phyloP scores from a whole-genome alignment of 768 basidiomycete genomes.

The Phaeolepiota aurea region DNA sequence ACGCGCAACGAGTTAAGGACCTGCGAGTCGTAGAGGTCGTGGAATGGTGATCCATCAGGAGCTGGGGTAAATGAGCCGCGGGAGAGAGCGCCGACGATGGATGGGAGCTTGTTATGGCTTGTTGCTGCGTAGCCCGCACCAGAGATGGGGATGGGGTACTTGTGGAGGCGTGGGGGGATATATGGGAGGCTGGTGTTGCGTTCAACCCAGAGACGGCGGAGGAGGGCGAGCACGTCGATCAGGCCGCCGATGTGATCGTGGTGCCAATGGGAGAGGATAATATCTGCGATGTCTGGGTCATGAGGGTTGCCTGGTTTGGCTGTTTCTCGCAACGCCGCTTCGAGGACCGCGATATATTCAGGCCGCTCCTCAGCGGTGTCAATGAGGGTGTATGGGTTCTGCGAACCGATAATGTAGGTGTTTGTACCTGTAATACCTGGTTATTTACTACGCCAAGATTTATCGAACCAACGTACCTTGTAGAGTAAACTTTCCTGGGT shows the following conservation, averaged over 20 bases:
- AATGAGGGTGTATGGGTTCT: slow-evolving; percentile 68
- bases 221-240: slow-evolving; percentile 55
- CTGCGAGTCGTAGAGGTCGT: slow-evolving; percentile 54
- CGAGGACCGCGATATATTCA: slow-evolving; percentile 60
- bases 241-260: slow-evolving; percentile 80
- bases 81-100: slow-evolving; percentile 30
- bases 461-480: slow-evolving; percentile 68
- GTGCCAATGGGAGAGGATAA: slow-evolving; percentile 90
- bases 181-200: slow-evolving; percentile 36
- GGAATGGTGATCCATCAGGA: slow-evolving; percentile 35
- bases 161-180: slow-evolving; percentile 67
- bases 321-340: slow-evolving; percentile 43
- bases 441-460: no score
- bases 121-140: slow-evolving; percentile 11
- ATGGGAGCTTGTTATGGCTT: slow-evolving; percentile 26
- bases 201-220: slow-evolving; percentile 55
- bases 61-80: slow-evolving; percentile 37
- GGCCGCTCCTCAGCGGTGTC: slow-evolving; percentile 76
- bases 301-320: slow-evolving; percentile 22
- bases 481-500: slow-evolving; percentile 83
- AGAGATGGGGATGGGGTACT: slow-evolving; percentile 39
- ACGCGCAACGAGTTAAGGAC: slow-evolving; percentile 48
- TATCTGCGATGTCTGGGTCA: slow-evolving; percentile 69
- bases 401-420: slow-evolving; percentile 73
- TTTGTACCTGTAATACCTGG: slow-evolving; percentile 93